These are phyloP conservation scores for Hygrocybe coccinea DNA, from an alignment of 768 basidiomycete species.

Conservation along the genomic window DNA sequence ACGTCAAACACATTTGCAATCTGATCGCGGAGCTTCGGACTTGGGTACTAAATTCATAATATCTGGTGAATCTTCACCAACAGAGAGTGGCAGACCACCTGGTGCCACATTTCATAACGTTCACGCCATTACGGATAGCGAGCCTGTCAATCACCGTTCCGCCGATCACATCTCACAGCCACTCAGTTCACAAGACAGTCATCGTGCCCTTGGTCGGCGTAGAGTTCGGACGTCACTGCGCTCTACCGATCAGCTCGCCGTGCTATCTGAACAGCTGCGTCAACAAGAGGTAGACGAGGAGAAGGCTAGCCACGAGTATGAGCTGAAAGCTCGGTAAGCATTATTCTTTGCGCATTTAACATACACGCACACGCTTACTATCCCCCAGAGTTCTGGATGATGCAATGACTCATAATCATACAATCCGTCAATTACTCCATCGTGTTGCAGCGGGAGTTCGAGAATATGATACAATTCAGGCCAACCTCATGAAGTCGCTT, in stretches of 20 bases:
- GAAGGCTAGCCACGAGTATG: slow-evolving; percentile 51
- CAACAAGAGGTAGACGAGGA: slow-evolving; percentile 44
- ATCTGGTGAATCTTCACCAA: slow-evolving; percentile 3
- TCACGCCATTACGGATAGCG: neutral
- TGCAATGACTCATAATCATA: slow-evolving; percentile 54
- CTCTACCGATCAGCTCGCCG: slow-evolving; percentile 20
- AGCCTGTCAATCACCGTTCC: neutral
- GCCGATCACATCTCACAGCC: neutral
- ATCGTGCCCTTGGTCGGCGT: slow-evolving; percentile 7
- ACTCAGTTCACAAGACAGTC: neutral
- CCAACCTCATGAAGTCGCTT: slow-evolving; percentile 44
- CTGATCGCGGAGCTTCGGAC: neutral
- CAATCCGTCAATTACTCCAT: slow-evolving; percentile 64
- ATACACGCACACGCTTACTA: neutral
- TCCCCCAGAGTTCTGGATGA: slow-evolving; percentile 54
- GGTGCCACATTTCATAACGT: neutral
- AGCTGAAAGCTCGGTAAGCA: slow-evolving; percentile 49
- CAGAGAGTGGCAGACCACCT: neutral
- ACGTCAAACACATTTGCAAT: neutral
- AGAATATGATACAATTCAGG: slow-evolving; percentile 61
- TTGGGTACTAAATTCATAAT: slow-evolving; percentile 5
- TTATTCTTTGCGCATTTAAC: neutral
- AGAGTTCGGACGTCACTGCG: slow-evolving; percentile 27
- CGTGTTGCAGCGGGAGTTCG: slow-evolving; percentile 55
- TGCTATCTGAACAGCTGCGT: slow-evolving; percentile 28